Evolutionary conservation across 2,329 filamentous ascomycete genomes (phyloP).

Genomic region (Tolypocladium tundrense): DNA sequence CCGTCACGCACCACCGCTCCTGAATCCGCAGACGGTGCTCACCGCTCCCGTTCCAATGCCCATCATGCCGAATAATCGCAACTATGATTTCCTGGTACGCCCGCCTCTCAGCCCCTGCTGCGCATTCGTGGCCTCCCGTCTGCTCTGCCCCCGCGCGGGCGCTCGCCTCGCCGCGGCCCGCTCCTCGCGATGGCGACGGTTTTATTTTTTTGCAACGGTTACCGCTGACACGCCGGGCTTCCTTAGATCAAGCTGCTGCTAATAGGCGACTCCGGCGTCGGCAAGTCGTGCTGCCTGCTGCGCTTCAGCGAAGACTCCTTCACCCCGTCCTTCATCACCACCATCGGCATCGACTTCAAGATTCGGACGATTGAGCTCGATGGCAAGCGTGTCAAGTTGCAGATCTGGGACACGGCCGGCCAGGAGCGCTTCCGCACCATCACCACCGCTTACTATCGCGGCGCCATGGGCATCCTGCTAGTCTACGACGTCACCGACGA

Average conservation of each 20-base stretch:
- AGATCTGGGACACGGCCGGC: slow-evolving; percentile 99
- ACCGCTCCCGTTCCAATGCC: slow-evolving; percentile 6
- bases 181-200: background rate
- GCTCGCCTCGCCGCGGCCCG: background rate
- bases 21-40: background rate
- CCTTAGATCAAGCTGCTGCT: slow-evolving; percentile 87
- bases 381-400: slow-evolving; percentile 96
- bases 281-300: slow-evolving; percentile 93
- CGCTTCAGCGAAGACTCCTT: slow-evolving; percentile 97
- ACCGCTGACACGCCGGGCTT: slow-evolving; percentile 2
- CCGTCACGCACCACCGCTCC: background rate
- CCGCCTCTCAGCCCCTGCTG: slow-evolving; percentile 9
- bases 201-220: background rate
- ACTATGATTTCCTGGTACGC: slow-evolving; percentile 96
- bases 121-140: background rate
- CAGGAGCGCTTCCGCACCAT: slow-evolving; percentile 98
- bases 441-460: slow-evolving; percentile 96
- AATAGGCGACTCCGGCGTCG: slow-evolving; percentile 92
- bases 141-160: background rate
- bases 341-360: slow-evolving; percentile 99
- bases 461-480: slow-evolving; percentile 94
- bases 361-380: slow-evolving; percentile 98
- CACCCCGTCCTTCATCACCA: slow-evolving; percentile 96
- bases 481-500: slow-evolving; percentile 98
- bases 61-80: slow-evolving; percentile 90